phyloP scores from a whole-genome alignment of 1,139 yeast genomes.

The Oligophagozyma castellii region DNA sequence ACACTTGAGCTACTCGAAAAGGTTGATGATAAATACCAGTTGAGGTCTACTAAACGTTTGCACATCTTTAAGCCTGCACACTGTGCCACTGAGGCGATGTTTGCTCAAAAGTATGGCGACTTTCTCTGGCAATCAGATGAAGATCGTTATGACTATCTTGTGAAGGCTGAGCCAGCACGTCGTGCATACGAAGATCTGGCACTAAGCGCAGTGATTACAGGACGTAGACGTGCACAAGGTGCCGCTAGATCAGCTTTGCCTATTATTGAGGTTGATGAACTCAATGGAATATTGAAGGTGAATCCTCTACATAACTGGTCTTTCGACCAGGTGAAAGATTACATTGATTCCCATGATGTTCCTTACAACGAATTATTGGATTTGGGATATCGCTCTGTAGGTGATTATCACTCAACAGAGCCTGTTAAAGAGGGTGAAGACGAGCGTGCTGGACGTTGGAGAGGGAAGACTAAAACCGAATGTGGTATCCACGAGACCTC shows the following conservation, averaged over 20 bases:
- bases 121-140: conserved; percentile 78
- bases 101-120: conserved; percentile 55
- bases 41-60: conserved; percentile 28
- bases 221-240: conserved; percentile 85
- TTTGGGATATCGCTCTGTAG: conserved; percentile 80
- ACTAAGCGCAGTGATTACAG: conserved; percentile 79
- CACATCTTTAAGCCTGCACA: conserved; percentile 56
- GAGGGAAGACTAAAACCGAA: conserved; percentile 83
- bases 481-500: conserved; percentile 87
- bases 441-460: conserved; percentile 95
- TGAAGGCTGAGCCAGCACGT: conserved; percentile 85
- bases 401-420: conserved; percentile 90
- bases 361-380: conserved; percentile 80
- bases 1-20: conserved; percentile 61
- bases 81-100: conserved; percentile 46
- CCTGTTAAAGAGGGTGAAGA: conserved; percentile 90
- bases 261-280: conserved; percentile 61
- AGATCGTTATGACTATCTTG: conserved; percentile 66
- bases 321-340: conserved; percentile 54
- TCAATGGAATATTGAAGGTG: conserved; percentile 62
- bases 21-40: conserved; percentile 39
- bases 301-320: conserved; percentile 85
- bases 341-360: conserved; percentile 55
- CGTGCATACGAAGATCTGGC: conserved; percentile 63
- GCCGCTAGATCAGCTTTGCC: conserved; percentile 65